Base-by-base conservation (phyloP, 2,329 filamentous ascomycete species). In the Cladorrhinum sp. region DNA sequence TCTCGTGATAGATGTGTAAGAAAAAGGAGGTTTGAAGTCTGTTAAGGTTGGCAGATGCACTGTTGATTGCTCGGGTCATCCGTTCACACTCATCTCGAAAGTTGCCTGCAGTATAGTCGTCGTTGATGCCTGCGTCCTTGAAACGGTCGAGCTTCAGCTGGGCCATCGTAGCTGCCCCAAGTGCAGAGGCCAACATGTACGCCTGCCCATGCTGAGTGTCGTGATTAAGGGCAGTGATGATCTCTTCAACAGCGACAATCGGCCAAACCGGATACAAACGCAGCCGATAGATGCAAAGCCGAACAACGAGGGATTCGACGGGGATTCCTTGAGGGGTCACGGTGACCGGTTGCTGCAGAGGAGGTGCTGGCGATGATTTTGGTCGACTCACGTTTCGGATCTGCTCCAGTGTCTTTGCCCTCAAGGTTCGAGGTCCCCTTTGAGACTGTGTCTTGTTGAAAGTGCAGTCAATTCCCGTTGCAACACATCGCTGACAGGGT, bases 211-310 rank as follows among this genome's bases (percentile, higher is more conserved):
- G 70, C 16, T 72, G 65, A 0, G 69, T 49, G 54, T 76, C 68
- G 29, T 69, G 65, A 57, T 73, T 69, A 5, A 81, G 67, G 2
- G 69, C 67, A 23, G 71, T 69, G 54, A 77, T 75, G 22, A 81
- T 68, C 52, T 76, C 70, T 54, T 77, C 74, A 24, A 79, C 76
- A 41, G 78, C 74, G 48, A 82, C 74, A 38, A 82, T 76, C 23
- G 80, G 80, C 80, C 80, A 82, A 2, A 82, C 77, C 0, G 80
- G 79, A 55, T 79, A 82, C 50, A 82, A 70, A 12, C 79, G 77
- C n/a, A 79, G 73, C 2, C 76, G 76, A 63, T 81, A 82, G 52
- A 79, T 72, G 62, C 78, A 78, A 3, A 81, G 69, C 2, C 70
- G 68, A 54, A 71, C 60, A 50, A 73, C 64, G 38, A 74, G 65